Evolutionary conservation across 1,284 basidiomycete species (phyloP).

Genomic region (Sporisorium exsertum): DNA sequence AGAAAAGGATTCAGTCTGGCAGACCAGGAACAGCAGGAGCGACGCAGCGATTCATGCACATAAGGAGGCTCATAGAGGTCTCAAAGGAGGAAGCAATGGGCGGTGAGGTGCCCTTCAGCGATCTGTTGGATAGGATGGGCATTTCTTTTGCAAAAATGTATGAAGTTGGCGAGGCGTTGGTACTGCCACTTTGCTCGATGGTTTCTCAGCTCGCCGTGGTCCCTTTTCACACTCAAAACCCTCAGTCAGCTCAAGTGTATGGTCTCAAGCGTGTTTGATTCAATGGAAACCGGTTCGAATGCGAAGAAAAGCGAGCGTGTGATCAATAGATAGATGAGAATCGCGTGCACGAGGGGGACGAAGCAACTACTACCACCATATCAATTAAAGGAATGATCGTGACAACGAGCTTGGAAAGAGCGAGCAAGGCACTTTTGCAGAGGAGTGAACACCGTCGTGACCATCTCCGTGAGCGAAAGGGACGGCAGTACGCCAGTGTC

Average conservation of each 20-base stretch:
- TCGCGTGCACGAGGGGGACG: too few relatives aligned
- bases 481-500: too few relatives aligned
- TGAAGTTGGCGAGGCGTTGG: neutral
- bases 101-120: neutral
- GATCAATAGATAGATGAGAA: too few relatives aligned
- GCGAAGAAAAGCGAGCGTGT: too few relatives aligned
- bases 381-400: too few relatives aligned
- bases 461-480: too few relatives aligned
- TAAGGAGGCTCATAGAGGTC: slow-evolving; percentile 5
- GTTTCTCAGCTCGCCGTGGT: slow-evolving; percentile 9
- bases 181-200: neutral
- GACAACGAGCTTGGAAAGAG: too few relatives aligned
- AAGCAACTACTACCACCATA: too few relatives aligned
- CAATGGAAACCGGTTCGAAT: neutral
- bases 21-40: neutral
- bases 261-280: slow-evolving; percentile 2
- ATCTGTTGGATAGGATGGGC: neutral
- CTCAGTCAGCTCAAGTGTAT: neutral
- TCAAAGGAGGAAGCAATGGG: neutral
- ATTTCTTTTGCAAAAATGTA: neutral
- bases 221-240: neutral
- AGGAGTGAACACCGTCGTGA: too few relatives aligned
- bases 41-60: neutral
- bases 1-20: neutral
- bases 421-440: too few relatives aligned